Conservation (phyloP, 352 stramenopile species). For the Pythium insidiosum region DNA sequence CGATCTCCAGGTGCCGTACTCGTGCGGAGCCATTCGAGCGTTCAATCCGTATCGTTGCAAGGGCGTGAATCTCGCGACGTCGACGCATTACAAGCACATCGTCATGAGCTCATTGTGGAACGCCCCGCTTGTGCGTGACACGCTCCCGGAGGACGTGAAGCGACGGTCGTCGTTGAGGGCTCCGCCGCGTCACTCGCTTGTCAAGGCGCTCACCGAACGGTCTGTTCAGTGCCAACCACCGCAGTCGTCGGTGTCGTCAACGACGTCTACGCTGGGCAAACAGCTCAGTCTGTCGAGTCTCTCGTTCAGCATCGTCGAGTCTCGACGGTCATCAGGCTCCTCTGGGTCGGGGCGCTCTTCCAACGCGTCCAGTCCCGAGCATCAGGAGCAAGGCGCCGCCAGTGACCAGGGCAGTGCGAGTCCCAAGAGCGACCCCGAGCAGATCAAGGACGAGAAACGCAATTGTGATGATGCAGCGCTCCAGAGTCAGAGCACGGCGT, state of each 20-base stretch:
- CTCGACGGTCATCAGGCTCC: too few species aligned
- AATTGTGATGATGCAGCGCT: not conserved
- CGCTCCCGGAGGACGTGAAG: conserved; percentile 37
- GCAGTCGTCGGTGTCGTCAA: too few species aligned
- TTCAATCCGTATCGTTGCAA: conserved; percentile 75
- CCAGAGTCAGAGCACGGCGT: not conserved
- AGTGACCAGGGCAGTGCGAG: not conserved
- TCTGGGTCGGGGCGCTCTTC: too few species aligned
- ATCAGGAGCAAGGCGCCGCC: too few species aligned
- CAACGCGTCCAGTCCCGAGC: too few species aligned
- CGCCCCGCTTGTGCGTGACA: conserved; percentile 48
- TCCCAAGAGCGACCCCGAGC: not conserved
- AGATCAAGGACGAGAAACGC: not conserved
- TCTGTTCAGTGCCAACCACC: too few species aligned
- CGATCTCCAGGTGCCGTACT: conserved; percentile 77
- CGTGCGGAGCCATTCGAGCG: conserved; percentile 56
- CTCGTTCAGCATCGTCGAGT: conserved; percentile 7
- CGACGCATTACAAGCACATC: conserved; percentile 65
- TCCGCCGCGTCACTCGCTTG: conserved; percentile 15
- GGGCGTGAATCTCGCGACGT: conserved; percentile 29
- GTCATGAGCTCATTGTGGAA: conserved; percentile 44
- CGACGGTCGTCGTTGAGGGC: conserved; percentile 14
- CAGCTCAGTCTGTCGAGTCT: not conserved
- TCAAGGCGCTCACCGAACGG: conserved; percentile 9
- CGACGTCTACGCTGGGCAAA: too few species aligned